Base-by-base conservation (phyloP, 2,329 filamentous ascomycete species). In the Monilinia vaccinii-corymbosi region DNA sequence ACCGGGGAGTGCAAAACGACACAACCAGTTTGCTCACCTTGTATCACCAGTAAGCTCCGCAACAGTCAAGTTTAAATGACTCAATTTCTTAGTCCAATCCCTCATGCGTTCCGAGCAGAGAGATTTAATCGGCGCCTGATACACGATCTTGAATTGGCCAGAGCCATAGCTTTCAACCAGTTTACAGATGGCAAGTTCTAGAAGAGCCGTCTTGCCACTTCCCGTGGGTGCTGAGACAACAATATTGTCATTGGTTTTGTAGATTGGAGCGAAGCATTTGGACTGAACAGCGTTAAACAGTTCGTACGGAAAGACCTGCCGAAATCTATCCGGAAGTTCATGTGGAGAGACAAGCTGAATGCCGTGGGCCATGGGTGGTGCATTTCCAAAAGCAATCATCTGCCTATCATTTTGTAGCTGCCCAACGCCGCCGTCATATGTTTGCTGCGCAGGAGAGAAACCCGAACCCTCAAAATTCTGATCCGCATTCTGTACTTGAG, bases 41-140 rank as follows among this genome's bases (percentile, higher is more conserved):
- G 88, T 92, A 69, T 95, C 91, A 1, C 91, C 90, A 4, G 91
- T 96, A 60, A 95, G 78, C 71, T 94, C 89, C 4, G 85, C 85
- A 70, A 87, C 90, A 61, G 81, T 77, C 16, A 94, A 73, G 23
- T 83, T 84, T 61, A 94, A 75, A 16, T 80, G 75, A 28, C 76
- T 77, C 68, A 95, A 93, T 67, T 91, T 94, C 51, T 76, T 78
- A 62, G 84, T 79, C 90, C 91, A 96, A 67, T 95, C 90, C 52
- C 82, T 81, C 55, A 87, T 80, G 42, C 88, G 78, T 69, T 96
- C 90, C 0, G 86, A 81, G 69, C 90, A 96, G 1, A 95, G 77
- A 0, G 90, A 88, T 66, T 94, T 95, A 0, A 88, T 93, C 0
- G 90, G 91, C 13, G 90, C 90, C 73, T 90, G 87, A 67, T 95